A percentile compares a stretch with the other conserved stretches of the same genome.
Conservation (phyloP, 2,329 filamentous ascomycete species). For the Madurella fahalii region DNA sequence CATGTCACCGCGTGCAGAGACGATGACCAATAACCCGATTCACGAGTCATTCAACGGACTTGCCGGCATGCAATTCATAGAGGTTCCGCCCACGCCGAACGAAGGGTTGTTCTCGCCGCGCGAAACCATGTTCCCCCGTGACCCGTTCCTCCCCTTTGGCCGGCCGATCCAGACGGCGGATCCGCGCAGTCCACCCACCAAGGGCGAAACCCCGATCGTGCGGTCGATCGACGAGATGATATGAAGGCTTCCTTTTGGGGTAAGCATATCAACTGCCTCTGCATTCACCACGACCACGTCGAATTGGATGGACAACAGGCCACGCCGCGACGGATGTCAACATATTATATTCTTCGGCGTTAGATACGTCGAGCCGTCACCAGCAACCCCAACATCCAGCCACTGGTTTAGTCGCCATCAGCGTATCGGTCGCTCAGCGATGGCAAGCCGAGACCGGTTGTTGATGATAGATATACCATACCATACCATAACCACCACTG, state of each 20-base stretch:
- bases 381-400: too few species aligned
- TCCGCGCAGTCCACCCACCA: constrained; percentile 70
- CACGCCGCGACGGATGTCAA: too few species aligned
- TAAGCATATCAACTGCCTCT: background rate
- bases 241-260: constrained; percentile 36
- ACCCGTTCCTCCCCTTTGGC: constrained; percentile 50
- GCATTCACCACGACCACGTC: too few species aligned
- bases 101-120: constrained; percentile 53
- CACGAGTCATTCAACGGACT: constrained; percentile 44
- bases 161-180: constrained; percentile 53
- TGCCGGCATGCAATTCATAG: constrained; percentile 49
- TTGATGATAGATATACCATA: too few species aligned
- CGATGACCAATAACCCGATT: constrained; percentile 67
- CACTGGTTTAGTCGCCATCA: too few species aligned
- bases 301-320: too few species aligned
- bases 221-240: constrained; percentile 75
- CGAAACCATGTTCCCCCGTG: constrained; percentile 49
- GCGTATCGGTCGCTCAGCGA: too few species aligned
- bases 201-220: constrained; percentile 69
- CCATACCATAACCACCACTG: background rate
- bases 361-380: too few species aligned
- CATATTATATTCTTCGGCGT: too few species aligned
- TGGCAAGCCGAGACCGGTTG: too few species aligned
- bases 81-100: constrained; percentile 48
- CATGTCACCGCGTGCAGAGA: constrained; percentile 67